Conservation (phyloP, 2,329 filamentous ascomycete species). For the Trichoderma semiorbis region DNA sequence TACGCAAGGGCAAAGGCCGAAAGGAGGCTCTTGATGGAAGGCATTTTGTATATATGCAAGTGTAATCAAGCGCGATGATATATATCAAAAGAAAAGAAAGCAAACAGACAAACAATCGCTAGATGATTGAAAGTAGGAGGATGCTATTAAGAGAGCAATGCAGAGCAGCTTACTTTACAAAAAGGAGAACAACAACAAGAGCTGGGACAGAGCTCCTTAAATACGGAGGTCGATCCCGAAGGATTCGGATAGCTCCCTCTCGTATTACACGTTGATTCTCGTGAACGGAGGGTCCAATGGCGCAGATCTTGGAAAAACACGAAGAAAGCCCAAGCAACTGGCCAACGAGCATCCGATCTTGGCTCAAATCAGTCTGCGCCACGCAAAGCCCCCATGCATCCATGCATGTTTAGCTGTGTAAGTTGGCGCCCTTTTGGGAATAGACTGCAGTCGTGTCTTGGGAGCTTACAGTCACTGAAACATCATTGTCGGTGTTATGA, state of each 20-base stretch:
- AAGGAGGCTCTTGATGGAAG: conserved; percentile 28
- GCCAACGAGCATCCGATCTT: neutral
- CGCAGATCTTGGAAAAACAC: conserved; percentile 1
- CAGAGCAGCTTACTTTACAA: neutral
- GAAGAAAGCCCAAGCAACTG: neutral
- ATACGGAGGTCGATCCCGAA: neutral
- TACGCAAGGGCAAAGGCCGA: conserved; percentile 25
- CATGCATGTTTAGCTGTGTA: conserved; percentile 1
- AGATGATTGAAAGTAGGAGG: conserved; percentile 24
- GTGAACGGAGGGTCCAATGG: neutral
- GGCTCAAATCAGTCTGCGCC: conserved; percentile 15
- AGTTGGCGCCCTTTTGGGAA: neutral
- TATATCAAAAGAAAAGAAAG: neutral
- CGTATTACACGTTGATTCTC: neutral
- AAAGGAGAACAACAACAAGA: conserved; percentile 22
- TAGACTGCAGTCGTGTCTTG: neutral
- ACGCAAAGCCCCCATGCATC: conserved; percentile 11
- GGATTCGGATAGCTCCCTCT: neutral
- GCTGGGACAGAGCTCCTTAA: neutral
- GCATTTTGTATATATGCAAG: conserved; percentile 23
- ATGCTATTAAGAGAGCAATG: neutral
- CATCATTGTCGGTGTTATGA: neutral
- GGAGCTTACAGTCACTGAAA: neutral
- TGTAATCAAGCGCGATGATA: neutral
- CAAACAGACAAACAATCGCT: neutral